Evolutionary conservation across 140 eudicot species (phyloP), one percentile per base, ranked within the genome.

Genomic region (Anethum foeniculum): DNA sequence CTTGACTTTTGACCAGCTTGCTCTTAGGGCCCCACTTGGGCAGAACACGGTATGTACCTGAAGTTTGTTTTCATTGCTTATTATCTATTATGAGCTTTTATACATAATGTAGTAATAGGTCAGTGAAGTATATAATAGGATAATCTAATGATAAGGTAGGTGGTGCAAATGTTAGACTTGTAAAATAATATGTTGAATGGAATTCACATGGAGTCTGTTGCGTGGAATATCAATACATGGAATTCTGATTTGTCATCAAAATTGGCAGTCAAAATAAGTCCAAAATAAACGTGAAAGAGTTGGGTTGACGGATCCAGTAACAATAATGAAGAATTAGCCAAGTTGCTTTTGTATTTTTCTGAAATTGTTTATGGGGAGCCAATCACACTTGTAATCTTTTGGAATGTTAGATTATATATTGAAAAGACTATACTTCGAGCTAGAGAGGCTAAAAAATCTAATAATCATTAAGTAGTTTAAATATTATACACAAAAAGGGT

Each of bases 11-110:
- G 96, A 91, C 79, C 93, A 91, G 85, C 86, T 91, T 25, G 96
- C 96, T 47, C 91, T 91, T 4, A 85, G 89, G 38, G 96, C 96
- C 69, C 96, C 93, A 3, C 91, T 91, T 83, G 96, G 96, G 30
- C 96, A 91, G 81, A 89, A 91, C 89, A 91, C 96, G 86, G 96
- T 91, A 86, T 56, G 86, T 67, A 32, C 51, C 19, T 58, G 14
- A 56, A 58, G 15, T 64, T 8, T 51, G 9, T 51, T 27, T 27
- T 46, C 19, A 51, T 5, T 25, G 13, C 43, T 76, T 46, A 25
- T 3, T 76, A 25, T 76, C 5, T 15, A 0, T 76, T 62, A 14
- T 69, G 75, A 15, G 75, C n/a, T 32, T 0, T 32, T 13, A 5
- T 69, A n/a, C 16, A 14, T 68, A 32, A 7, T 1, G 11, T 62